Base-by-base conservation (phyloP, 75 land plant species). In the Picea glauca region DNA sequence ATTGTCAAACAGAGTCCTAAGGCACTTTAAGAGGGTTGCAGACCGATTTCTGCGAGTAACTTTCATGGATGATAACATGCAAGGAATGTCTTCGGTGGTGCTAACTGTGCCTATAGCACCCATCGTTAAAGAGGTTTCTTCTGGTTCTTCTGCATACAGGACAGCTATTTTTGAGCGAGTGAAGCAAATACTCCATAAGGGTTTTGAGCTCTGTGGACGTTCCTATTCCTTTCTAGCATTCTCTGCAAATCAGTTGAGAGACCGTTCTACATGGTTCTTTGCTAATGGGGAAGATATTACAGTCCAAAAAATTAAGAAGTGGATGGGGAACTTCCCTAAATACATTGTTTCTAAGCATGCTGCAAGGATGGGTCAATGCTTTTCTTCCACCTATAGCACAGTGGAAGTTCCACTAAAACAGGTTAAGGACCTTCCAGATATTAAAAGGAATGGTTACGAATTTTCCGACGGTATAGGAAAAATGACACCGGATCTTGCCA, bases 281-380 rank as follows among this genome's bases (percentile, higher is more conserved):
- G 92, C 99, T 63, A 88, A 87, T 21, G 80, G 80, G 58, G 38
- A 66, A 15, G 75, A 68, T 11, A 62, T 84, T 38, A 81, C 60
- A 31, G 92, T 83, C 1, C 12, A 50, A 3, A 18, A 33, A 13
- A 89, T 96, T 18, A 81, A 73, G 61, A 73, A 13, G 3, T 96
- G 99, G 99, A 96, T 96, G 99, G 99, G 99, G 7, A 82, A 58
- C 46, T 96, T 96, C 60, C 74, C 76, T 0, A 79, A 78, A 33
- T 58, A 65, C 13, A 96, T 90, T 83, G 87, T 95, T 38, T 95
- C 99, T 1, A 96, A 95, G 78, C 93, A 86, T 86, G 93, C 99
- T 58, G 95, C 99, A 5, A 84, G 99, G 72, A 96, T 96, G 95
- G 99, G 99, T 1, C 96, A 89, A 78, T 94, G 98, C 68, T 96